Conservation (phyloP, 129 eudicot genomes). For the Helianthus annuus region DNA sequence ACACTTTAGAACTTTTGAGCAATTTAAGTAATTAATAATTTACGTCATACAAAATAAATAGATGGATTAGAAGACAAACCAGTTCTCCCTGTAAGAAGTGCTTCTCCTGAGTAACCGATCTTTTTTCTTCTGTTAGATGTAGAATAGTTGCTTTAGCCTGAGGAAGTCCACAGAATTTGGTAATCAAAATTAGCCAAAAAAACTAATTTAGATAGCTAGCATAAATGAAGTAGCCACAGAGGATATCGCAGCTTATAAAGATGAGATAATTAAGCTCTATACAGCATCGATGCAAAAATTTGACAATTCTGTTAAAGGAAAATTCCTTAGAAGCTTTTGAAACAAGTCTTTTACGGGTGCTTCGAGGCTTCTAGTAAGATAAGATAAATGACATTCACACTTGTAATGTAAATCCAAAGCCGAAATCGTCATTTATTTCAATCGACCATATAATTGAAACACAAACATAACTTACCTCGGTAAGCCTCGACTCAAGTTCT, state of each 20-base stretch:
- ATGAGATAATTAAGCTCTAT: neutral
- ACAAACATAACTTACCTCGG: conserved; percentile 50
- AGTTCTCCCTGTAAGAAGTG: conserved; percentile 42
- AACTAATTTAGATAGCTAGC: conserved; percentile 17
- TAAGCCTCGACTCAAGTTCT: conserved; percentile 62
- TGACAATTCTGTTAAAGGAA: neutral
- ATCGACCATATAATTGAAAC: neutral
- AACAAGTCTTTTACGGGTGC: neutral
- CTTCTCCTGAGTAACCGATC: conserved; percentile 36
- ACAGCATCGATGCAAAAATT: neutral
- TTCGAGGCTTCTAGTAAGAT: neutral
- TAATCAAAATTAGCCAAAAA: conserved; percentile 5
- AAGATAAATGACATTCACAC: neutral
- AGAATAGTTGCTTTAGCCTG: conserved; percentile 42
- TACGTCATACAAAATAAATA: neutral
- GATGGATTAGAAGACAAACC: conserved; percentile 25
- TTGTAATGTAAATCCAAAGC: neutral
- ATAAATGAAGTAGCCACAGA: neutral
- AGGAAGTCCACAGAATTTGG: conserved; percentile 24
- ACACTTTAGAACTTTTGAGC: neutral
- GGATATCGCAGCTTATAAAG: conserved; percentile 16
- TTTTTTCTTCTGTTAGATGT: conserved; percentile 40
- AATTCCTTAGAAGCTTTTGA: neutral
- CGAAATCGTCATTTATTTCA: neutral
- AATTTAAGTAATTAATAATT: conserved; percentile 2